Evolutionary conservation across 169 alveolate species (phyloP).

Genomic region (Plasmodium yoelii): DNA sequence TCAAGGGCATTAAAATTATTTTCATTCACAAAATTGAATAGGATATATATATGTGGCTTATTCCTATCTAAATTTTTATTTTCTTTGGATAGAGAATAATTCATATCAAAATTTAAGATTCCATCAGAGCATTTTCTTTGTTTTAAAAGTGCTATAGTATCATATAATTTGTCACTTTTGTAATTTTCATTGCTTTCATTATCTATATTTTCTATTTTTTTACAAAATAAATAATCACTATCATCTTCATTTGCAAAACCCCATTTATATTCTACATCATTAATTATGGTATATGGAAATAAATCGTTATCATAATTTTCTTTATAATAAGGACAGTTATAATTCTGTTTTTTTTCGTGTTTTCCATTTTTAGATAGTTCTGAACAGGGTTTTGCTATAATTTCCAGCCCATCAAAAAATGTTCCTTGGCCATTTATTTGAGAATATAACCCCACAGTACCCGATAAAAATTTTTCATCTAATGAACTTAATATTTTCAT

Average conservation of each 20-base stretch:
- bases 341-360: constrained; percentile 39
- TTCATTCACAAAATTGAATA: constrained; percentile 57
- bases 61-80: constrained; percentile 1
- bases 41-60: constrained; percentile 24
- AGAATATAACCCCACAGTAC: constrained; percentile 90
- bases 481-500: constrained; percentile 78
- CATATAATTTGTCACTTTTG: background rate
- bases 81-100: constrained; percentile 13
- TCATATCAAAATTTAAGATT: constrained; percentile 30
- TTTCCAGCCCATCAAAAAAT: constrained; percentile 86
- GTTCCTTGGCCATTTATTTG: constrained; percentile 89
- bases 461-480: constrained; percentile 90
- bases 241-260: constrained; percentile 47
- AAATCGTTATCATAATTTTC: constrained; percentile 72
- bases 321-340: constrained; percentile 80
- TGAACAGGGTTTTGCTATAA: constrained; percentile 84
- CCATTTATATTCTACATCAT: constrained; percentile 38
- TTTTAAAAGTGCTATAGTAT: constrained; percentile 55
- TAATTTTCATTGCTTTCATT: background rate
- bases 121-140: constrained; percentile 61
- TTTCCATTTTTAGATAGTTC: constrained; percentile 51
- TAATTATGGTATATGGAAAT: constrained; percentile 47
- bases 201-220: constrained; percentile 13
- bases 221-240: constrained; percentile 31
- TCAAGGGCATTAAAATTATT: constrained; percentile 57